These are phyloP conservation scores for Chytriomyces sp. DNA, from an alignment of 192 early-diverging fungal species.

Conservation along the genomic window DNA sequence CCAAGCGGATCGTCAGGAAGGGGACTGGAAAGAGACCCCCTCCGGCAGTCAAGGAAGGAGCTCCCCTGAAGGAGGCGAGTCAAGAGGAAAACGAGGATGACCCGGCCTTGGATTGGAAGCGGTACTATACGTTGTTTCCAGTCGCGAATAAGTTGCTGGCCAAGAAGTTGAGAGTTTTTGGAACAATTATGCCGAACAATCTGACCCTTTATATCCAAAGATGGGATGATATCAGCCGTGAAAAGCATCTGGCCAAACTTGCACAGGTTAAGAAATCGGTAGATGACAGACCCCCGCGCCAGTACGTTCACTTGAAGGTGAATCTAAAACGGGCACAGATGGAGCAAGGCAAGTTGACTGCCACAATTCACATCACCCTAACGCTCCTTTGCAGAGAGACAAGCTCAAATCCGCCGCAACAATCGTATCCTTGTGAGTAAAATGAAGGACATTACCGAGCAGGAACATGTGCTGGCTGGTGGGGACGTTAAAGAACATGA, in stretches of 20 bases:
- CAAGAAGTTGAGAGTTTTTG: slow-evolving; percentile 5
- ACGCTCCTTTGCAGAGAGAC: background rate
- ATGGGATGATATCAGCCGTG: slow-evolving; percentile 15
- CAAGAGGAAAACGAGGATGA: background rate
- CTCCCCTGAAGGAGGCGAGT: background rate
- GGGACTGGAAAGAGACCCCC: too few relatives aligned
- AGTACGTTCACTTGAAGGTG: background rate
- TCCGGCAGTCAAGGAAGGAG: background rate
- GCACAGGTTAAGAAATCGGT: slow-evolving; percentile 1
- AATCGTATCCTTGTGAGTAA: slow-evolving; percentile 1
- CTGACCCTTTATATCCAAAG: background rate
- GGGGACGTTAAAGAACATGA: background rate
- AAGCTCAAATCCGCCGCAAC: background rate
- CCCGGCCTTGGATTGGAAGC: background rate
- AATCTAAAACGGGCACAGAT: slow-evolving; percentile 9
- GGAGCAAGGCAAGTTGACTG: slow-evolving; percentile 13
- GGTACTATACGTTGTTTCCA: slow-evolving; percentile 3
- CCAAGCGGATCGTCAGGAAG: too few relatives aligned
- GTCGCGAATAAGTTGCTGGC: slow-evolving; percentile 8
- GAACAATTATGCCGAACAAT: background rate
- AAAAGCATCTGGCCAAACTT: slow-evolving; percentile 3
- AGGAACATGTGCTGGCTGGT: background rate
- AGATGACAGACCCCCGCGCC: background rate
- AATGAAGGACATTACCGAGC: slow-evolving; percentile 12
- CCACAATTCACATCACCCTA: background rate